These are phyloP conservation scores for Streptanthus diversifolius DNA, from an alignment of 345 rosid genomes.

Conservation along the genomic window DNA sequence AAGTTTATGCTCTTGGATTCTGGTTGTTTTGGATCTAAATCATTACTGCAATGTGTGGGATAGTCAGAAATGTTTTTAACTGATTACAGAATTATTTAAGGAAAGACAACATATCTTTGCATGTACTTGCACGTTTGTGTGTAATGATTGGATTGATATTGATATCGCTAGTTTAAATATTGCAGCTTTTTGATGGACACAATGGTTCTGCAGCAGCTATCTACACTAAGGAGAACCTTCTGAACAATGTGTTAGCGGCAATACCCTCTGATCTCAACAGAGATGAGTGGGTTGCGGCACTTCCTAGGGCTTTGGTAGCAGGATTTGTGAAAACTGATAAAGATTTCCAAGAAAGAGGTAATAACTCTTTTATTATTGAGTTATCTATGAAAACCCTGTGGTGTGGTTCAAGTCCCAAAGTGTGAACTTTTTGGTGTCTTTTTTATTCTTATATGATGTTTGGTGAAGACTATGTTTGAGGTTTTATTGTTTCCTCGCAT, in stretches of 20 bases:
- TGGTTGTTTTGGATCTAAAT: neutral
- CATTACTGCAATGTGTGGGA: too few species aligned
- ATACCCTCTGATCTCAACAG: slow-evolving; percentile 82
- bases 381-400: neutral
- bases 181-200: slow-evolving; percentile 98
- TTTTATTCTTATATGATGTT: neutral
- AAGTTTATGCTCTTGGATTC: neutral
- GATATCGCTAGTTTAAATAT: neutral
- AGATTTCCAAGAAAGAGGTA: slow-evolving; percentile 86
- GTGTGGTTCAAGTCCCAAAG: neutral
- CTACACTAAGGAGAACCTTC: slow-evolving; percentile 86
- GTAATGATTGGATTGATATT: neutral
- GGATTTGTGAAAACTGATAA: slow-evolving; percentile 99
- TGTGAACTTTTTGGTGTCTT: neutral
- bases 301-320: slow-evolving; percentile 96
- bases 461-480: slow-evolving; percentile 25
- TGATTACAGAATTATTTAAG: too few species aligned
- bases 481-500: slow-evolving; percentile 18
- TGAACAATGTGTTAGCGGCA: slow-evolving; percentile 73
- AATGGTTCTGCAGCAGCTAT: slow-evolving; percentile 97
- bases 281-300: slow-evolving; percentile 91
- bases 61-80: too few species aligned
- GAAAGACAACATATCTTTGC: too few species aligned
- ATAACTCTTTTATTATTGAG: neutral
- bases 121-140: neutral